Evolutionary conservation across 1,139 yeast genomes (phyloP).

Genomic region (Debaryomyces singareniensis): DNA sequence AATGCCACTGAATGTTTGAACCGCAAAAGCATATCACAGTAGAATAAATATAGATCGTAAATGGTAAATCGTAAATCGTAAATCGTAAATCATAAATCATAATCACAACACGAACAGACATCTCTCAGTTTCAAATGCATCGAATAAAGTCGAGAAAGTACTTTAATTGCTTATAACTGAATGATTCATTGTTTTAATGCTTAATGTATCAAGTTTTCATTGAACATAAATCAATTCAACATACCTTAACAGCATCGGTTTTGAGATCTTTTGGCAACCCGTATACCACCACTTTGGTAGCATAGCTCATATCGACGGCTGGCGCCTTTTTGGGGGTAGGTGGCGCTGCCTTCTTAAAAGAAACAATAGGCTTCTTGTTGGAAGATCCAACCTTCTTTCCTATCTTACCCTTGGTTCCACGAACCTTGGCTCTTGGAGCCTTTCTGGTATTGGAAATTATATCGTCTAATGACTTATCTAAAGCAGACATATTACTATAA

Average conservation of each 20-base stretch:
- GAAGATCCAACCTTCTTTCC: slow-evolving; percentile 26
- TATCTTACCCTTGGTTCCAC: slow-evolving; percentile 22
- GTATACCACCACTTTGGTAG: slow-evolving; percentile 70
- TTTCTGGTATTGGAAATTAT: slow-evolving; percentile 63
- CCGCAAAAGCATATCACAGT: too few species aligned
- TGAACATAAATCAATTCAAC: too few species aligned
- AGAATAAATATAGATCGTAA: too few species aligned
- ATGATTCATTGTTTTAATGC: too few species aligned
- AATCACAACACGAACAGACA: too few species aligned
- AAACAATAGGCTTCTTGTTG: slow-evolving; percentile 26
- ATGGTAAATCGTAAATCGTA: too few species aligned
- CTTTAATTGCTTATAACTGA: too few species aligned
- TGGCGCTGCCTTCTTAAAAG: slow-evolving; percentile 31
- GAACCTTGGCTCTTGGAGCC: slow-evolving; percentile 21
- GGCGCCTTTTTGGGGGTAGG: slow-evolving; percentile 22
- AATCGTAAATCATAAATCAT: too few species aligned
- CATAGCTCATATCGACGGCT: slow-evolving; percentile 47
- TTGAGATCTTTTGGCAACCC: slow-evolving; percentile 77
- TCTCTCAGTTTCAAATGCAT: too few species aligned
- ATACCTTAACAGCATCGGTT: slow-evolving; percentile 75
- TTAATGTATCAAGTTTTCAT: too few species aligned
- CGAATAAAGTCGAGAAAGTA: too few species aligned
- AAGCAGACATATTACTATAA: slow-evolving; percentile 36
- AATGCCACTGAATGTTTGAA: too few species aligned
- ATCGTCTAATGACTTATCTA: slow-evolving; percentile 94